A percentile compares a stretch with the other conserved stretches of the same genome.
Evolutionary conservation across 768 basidiomycete species (phyloP).

Genomic region (Leccinum incarnatum): DNA sequence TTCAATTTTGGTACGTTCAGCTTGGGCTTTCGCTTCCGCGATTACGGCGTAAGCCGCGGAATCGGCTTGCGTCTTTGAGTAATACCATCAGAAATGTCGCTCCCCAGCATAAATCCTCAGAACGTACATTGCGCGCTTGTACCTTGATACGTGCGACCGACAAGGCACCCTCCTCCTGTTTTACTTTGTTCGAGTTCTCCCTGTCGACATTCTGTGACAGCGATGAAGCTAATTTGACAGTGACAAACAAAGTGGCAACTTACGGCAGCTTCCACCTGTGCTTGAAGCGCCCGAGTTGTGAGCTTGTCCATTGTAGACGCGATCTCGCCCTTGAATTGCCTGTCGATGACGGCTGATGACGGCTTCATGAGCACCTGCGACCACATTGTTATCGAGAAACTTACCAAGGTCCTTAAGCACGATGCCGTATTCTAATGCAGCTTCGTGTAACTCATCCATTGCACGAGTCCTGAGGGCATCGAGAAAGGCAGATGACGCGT

Average conservation of each 20-base stretch:
- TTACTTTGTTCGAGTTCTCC: constrained; percentile 85
- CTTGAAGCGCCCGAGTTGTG: constrained; percentile 79
- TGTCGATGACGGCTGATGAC: constrained; percentile 71
- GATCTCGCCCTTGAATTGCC: constrained; percentile 88
- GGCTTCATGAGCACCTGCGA: constrained; percentile 2
- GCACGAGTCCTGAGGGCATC: constrained; percentile 79
- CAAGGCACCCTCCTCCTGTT: constrained; percentile 78
- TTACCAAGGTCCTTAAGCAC: constrained; percentile 73
- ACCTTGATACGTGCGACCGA: constrained; percentile 77
- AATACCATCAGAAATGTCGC: constrained; percentile 5
- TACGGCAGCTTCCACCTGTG: constrained; percentile 84
- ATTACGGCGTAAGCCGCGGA: constrained; percentile 73
- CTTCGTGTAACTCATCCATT: constrained; percentile 83
- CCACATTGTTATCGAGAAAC: constrained; percentile 11
- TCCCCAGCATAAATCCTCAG: background rate
- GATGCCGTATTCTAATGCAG: constrained; percentile 82
- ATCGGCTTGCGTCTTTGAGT: constrained; percentile 60
- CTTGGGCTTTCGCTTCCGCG: constrained; percentile 71
- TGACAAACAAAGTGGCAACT: constrained; percentile 20
- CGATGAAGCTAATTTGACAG: background rate
- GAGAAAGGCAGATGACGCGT: constrained; percentile 73
- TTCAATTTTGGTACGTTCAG: constrained; percentile 62
- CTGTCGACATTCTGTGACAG: constrained; percentile 68
- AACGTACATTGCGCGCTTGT: constrained; percentile 49
- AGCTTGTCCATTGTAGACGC: constrained; percentile 83